Evolutionary conservation across 2,329 filamentous ascomycete species (phyloP), one percentile per base, ranked within the genome.

Genomic region (Tolypocladium pustulatum): DNA sequence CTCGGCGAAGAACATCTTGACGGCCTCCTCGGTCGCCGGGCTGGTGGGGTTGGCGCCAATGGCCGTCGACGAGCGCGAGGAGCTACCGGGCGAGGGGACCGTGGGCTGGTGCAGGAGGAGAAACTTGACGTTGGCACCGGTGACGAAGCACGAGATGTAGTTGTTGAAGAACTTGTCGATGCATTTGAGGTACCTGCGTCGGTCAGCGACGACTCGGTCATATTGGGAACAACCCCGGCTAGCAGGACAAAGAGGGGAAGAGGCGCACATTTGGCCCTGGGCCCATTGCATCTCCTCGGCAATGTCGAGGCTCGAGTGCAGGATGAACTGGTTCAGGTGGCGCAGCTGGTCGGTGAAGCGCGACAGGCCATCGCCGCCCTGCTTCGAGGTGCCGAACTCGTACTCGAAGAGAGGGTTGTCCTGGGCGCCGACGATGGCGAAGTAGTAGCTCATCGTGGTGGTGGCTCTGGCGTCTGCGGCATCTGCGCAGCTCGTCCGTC

Each of bases 261-360:
- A 38, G 12, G 71, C 79, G 63, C 77, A 95, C 91, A 96, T 88
- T 66, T 90, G 87, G 5, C 89, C 89, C 61, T 81, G 90, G 8
- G 85, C 88, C 93, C 94, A 99, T 76, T 97, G 94, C 36, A 93
- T 86, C 74, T 99, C 94, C 76, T 99, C 94, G 56, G 96, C 89
- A 53, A 97, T 90, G 73, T 99, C 94, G 59, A 99, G 79, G 64
- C 90, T 90, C 65, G 90, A 92, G 77, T 99, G 93, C 37, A 96
- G 86, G 70, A 97, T 91, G 78, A 99, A 97, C 74, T 97, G 94
- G 77, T 97, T 97, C 81, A 97, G 88, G 73, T 96, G 90, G 63
- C 90, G 86, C 58, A 93, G 89, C 68, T 95, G 87, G 64, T 96
- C 90, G 60, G 83, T 85, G 79, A 97, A 97, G 69, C 90, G 89